Conservation (phyloP, 108 stramenopile genomes). For the Epipyxis sp. region DNA sequence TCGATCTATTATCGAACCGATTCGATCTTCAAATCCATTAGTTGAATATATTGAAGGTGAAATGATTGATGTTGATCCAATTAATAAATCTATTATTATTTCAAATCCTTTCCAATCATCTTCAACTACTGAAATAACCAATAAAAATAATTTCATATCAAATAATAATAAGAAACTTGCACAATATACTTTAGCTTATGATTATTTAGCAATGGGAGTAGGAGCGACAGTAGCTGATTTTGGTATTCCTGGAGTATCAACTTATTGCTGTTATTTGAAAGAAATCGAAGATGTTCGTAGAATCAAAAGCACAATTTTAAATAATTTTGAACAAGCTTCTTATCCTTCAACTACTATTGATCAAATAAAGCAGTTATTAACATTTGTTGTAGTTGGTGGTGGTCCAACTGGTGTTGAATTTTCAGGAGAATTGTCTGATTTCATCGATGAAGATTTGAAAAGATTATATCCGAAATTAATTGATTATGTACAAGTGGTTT, state of each 20-base stretch:
- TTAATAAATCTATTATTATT: conserved; percentile 52
- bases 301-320: conserved; percentile 79
- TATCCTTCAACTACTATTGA: conserved; percentile 68
- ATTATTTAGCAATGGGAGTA: conserved; percentile 75
- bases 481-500: conserved; percentile 74
- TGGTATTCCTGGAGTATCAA: conserved; percentile 82
- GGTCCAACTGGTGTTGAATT: conserved; percentile 91
- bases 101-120: too few relatives aligned
- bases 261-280: conserved; percentile 83
- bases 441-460: conserved; percentile 71
- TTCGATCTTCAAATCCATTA: conserved; percentile 74
- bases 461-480: conserved; percentile 80
- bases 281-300: conserved; percentile 73
- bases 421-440: conserved; percentile 85
- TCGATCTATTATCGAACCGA: conserved; percentile 81
- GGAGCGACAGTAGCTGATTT: conserved; percentile 90
- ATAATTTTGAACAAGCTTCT: conserved; percentile 86
- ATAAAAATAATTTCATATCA: too few relatives aligned
- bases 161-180: conserved; percentile 56
- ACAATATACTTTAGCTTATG: conserved; percentile 73
- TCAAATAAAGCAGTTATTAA: conserved; percentile 65
- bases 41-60: conserved; percentile 78
- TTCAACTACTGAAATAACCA: too few relatives aligned
- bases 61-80: conserved; percentile 67
- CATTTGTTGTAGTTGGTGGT: conserved; percentile 86